Conservation (phyloP, 176 grass and related monocot species). For the Aechmea fasciata region DNA sequence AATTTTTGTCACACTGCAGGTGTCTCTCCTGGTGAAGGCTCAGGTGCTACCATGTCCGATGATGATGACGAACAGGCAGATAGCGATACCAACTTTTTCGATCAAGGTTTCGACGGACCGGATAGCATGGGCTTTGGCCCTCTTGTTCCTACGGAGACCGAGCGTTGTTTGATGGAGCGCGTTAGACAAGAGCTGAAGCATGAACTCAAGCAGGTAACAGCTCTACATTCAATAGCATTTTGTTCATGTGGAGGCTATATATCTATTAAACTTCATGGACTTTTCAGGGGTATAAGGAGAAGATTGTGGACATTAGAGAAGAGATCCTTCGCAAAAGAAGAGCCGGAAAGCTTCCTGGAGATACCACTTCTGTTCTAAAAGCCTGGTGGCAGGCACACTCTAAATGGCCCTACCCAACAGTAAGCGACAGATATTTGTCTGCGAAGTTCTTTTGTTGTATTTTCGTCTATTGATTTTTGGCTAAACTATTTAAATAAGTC, state of each 20-base stretch:
- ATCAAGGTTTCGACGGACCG: not conserved
- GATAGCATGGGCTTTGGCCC: conserved; percentile 20
- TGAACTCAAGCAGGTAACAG: conserved; percentile 16
- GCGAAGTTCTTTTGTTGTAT: not conserved
- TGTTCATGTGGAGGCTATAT: not conserved
- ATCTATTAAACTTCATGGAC: not conserved
- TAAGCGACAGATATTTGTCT: not conserved
- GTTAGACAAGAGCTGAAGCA: conserved; percentile 27
- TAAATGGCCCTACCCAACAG: conserved; percentile 26
- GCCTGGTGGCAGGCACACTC: conserved; percentile 27
- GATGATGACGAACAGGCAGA: conserved; percentile 23
- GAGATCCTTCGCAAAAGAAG: conserved; percentile 24
- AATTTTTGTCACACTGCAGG: not conserved
- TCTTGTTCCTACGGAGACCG: conserved; percentile 15
- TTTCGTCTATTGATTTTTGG: not conserved
- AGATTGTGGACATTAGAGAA: conserved; percentile 22
- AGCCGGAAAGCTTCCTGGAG: conserved; percentile 21
- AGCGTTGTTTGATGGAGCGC: conserved; percentile 20
- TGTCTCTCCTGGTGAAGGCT: conserved; percentile 19
- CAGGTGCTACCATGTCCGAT: conserved; percentile 23
- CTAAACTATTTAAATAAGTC: not conserved
- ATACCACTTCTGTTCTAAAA: conserved; percentile 13
- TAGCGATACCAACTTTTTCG: conserved; percentile 5
- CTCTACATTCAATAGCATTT: not conserved
- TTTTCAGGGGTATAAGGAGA: conserved; percentile 22